A percentile compares a stretch with the other conserved stretches of the same genome.
These are phyloP conservation scores for Chimonanthus salicifolius DNA, from an alignment of 164 flowering plant species.

Conservation along the genomic window DNA sequence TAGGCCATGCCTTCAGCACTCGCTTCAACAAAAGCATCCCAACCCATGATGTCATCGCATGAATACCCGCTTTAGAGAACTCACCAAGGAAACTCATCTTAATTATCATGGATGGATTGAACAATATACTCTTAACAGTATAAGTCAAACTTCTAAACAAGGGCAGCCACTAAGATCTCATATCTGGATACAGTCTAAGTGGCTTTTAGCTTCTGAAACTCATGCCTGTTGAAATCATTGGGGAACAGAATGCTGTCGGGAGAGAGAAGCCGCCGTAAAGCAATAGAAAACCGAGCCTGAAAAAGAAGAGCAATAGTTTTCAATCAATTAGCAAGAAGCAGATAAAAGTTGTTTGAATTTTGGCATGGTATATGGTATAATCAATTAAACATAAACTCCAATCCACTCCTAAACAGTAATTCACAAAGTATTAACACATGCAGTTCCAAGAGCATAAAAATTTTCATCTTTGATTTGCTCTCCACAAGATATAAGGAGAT, in stretches of 20 bases:
- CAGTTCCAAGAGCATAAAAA: neutral
- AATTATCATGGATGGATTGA: neutral
- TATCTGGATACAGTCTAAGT: constrained; percentile 20
- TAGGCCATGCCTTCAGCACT: neutral
- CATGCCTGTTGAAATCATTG: constrained; percentile 22
- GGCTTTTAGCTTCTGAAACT: constrained; percentile 35
- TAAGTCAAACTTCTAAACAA: neutral
- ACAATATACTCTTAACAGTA: neutral
- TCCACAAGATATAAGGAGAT: neutral
- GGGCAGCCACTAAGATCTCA: neutral
- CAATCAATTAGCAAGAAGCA: neutral
- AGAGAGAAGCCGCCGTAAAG: constrained; percentile 51
- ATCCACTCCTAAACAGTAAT: neutral
- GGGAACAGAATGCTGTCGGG: constrained; percentile 47
- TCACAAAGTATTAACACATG: neutral
- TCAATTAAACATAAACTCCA: neutral
- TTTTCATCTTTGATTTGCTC: neutral
- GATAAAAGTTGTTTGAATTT: neutral
- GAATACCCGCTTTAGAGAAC: neutral
- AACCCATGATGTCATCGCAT: neutral
- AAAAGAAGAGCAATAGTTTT: constrained; percentile 3
- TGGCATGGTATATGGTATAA: neutral
- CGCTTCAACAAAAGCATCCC: neutral
- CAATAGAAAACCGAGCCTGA: constrained; percentile 54
- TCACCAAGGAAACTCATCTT: neutral